Evolutionary conservation across 2,329 filamentous ascomycete species (phyloP), one percentile per base, ranked within the genome.

Genomic region (Daldinia sp.): DNA sequence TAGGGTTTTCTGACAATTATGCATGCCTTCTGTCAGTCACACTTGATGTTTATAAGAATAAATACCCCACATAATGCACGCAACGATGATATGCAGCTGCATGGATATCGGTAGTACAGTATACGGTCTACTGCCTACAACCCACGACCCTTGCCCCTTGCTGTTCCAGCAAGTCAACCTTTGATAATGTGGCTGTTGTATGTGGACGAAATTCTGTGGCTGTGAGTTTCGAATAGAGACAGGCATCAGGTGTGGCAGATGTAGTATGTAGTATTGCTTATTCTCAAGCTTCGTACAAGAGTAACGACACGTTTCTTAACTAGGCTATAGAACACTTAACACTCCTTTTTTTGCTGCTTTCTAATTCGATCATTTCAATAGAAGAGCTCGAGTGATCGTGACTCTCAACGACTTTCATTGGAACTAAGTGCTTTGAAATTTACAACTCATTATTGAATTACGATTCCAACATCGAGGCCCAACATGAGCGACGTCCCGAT

Each of bases 401-500:
- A 30, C 7, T 50, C 28, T 37, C 10, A 37, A 10, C 7, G 10
- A 18, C 46, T 50, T 6, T 50, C 26, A 18, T 30, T 30, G 13
- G 26, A n/a, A 50, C 6, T 18, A 33, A 33, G 13, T 18, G 26
- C 15, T n/a, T 33, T n/a, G 7, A 33, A 51, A 51, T 54, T 54
- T 23, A 39, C 15, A 15, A 42, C 7, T 30, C 53, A 13, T n/a
- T 30, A 12, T 54, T 13, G 15, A 18, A 15, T 30, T 23, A 35
- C 33, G 3, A 23, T 13, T 26, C 10, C 1, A 59, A 44, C 1
- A 20, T 46, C 6, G 13, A 59, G 48, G 15, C 26, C 23, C 6
- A 65, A 65, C 6, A 86, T 86, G 84, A 81, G 81, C 20, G 79
- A 84, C 63, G 65, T 75, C 41, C 58, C 73, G 20, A 28, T 46